phyloP scores from a whole-genome alignment of 768 basidiomycete genomes.

The Trametes cingulata region DNA sequence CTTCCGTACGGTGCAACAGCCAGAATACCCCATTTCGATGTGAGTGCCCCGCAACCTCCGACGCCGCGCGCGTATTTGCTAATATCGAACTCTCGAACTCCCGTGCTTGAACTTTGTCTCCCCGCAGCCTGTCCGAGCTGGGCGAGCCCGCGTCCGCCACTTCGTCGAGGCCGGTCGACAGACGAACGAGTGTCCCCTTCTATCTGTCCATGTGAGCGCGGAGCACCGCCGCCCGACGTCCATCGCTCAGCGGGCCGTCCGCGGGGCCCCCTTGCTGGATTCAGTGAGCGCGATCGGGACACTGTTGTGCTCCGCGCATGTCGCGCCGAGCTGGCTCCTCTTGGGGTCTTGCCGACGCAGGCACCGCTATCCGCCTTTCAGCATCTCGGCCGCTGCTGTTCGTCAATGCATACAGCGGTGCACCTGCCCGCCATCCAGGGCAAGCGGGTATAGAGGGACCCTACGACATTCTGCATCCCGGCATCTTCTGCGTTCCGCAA shows the following conservation, averaged over 20 bases:
- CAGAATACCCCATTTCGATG: too few species aligned
- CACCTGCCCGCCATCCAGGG: too few species aligned
- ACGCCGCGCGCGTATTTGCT: slow-evolving; percentile 5
- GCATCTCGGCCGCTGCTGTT: neutral
- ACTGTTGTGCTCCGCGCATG: neutral
- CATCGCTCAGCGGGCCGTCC: neutral
- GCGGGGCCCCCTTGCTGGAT: neutral
- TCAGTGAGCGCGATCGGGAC: too few species aligned
- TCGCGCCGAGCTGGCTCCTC: neutral
- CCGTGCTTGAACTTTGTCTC: slow-evolving; percentile 1
- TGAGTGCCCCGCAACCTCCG: slow-evolving; percentile 7
- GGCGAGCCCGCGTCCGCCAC: neutral
- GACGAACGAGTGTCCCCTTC: neutral
- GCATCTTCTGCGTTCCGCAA: too few species aligned
- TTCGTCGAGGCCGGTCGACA: neutral
- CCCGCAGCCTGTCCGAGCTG: neutral
- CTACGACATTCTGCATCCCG: too few species aligned
- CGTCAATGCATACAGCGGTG: too few species aligned
- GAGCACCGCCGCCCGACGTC: neutral
- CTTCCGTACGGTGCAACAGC: neutral
- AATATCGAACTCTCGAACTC: neutral
- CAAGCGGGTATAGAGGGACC: too few species aligned
- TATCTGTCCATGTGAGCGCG: neutral
- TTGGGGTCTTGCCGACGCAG: neutral
- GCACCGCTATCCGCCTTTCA: neutral